Percentiles rank a stretch among this genome's conserved stretches.
phyloP scores from a whole-genome alignment of 2,329 filamentous ascomycete species.

The Pseudocercospora crystallina region DNA sequence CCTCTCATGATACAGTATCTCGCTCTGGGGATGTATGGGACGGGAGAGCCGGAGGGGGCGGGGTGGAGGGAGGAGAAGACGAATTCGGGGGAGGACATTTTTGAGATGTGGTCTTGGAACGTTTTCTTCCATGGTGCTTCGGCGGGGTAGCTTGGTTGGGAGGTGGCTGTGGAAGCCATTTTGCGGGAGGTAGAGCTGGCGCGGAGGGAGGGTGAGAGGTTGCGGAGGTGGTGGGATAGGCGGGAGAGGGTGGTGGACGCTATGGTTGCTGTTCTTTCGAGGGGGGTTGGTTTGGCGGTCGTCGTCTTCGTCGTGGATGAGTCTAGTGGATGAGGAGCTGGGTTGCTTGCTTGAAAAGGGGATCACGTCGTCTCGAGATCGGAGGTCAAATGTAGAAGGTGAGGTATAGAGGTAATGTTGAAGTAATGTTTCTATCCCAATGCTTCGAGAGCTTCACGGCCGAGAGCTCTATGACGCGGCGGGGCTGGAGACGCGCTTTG shows the following conservation, averaged over 20 bases:
- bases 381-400: background rate
- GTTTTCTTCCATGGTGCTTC: conserved; percentile 53
- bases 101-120: conserved; percentile 51
- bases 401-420: conserved; percentile 13
- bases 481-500: background rate
- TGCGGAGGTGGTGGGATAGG: conserved; percentile 38
- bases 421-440: conserved; percentile 14
- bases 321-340: background rate
- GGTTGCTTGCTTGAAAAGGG: too few relatives aligned
- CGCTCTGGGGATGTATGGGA: conserved; percentile 55
- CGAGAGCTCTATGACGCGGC: conserved; percentile 13
- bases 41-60: conserved; percentile 37
- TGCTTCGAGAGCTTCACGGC: conserved; percentile 1
- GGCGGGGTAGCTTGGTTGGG: conserved; percentile 33
- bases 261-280: conserved; percentile 28
- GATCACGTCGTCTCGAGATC: too few relatives aligned
- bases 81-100: conserved; percentile 52
- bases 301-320: too few relatives aligned
- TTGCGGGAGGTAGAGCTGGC: conserved; percentile 29
- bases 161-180: conserved; percentile 47
- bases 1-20: conserved; percentile 84
- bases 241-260: conserved; percentile 28
- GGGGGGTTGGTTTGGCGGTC: too few relatives aligned
- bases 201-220: conserved; percentile 34
- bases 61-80: conserved; percentile 52